phyloP scores from a whole-genome alignment of 768 basidiomycete species.

The Termitomyces sp. region DNA sequence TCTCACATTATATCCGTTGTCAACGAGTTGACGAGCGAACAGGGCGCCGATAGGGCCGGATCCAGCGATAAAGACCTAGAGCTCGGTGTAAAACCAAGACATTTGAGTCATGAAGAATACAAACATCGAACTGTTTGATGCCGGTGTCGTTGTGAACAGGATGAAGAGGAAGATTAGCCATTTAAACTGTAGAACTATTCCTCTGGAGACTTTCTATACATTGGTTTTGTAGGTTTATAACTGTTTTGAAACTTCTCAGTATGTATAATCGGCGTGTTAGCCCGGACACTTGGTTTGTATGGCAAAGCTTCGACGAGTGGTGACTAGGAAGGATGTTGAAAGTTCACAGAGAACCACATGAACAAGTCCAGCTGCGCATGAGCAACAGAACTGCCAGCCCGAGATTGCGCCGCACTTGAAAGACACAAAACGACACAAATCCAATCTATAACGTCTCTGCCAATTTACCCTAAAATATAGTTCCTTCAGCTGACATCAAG shows the following conservation, averaged over 20 bases:
- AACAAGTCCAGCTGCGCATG: neutral
- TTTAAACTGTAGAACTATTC: neutral
- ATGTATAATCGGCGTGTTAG: neutral
- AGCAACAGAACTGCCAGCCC: neutral
- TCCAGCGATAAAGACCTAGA: neutral
- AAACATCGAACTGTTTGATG: neutral
- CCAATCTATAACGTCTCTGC: neutral
- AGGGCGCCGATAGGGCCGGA: neutral
- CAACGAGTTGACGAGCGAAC: neutral
- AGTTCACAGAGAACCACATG: neutral
- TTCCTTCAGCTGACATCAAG: neutral
- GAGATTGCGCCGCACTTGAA: too few relatives aligned
- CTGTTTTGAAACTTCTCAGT: neutral
- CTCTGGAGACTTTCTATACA: neutral
- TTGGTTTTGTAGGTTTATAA: neutral
- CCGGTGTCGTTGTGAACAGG: neutral
- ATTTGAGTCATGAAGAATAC: neutral
- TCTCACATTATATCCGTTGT: neutral
- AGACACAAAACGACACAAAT: neutral
- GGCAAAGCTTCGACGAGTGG: neutral
- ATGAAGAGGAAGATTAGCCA: neutral
- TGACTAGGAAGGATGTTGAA: neutral
- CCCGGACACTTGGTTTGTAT: neutral
- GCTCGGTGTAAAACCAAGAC: neutral
- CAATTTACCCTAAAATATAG: neutral